A percentile compares a stretch with the other conserved stretches of the same genome.
phyloP scores from a whole-genome alignment of 345 rosid genomes.

The Anacardium occidentale region DNA sequence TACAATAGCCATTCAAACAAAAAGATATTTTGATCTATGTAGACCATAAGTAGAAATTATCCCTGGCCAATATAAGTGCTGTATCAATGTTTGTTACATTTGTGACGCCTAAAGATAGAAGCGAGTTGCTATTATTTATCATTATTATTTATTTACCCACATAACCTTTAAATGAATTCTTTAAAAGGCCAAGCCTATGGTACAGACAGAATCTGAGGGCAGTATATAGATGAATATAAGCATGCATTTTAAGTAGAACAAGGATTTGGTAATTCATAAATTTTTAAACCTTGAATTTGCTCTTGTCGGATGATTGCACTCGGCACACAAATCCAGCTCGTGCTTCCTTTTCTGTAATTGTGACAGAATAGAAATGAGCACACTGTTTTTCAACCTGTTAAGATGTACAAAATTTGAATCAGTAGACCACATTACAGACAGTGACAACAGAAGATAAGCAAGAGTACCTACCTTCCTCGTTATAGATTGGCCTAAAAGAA shows the following conservation, averaged over 20 bases:
- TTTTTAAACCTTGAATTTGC: slow-evolving; percentile 88
- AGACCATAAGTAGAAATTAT: background rate
- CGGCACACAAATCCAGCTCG: slow-evolving; percentile 80
- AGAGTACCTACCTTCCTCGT: slow-evolving; percentile 61
- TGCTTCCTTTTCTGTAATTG: slow-evolving; percentile 86
- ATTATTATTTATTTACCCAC: background rate
- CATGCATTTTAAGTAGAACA: background rate
- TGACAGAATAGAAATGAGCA: slow-evolving; percentile 94
- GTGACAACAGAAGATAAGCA: slow-evolving; percentile 21
- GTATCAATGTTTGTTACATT: background rate
- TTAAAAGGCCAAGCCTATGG: background rate
- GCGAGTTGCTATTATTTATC: background rate
- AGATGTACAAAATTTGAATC: slow-evolving; percentile 27
- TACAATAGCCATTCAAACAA: background rate
- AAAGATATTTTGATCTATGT: background rate
- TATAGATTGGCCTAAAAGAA: slow-evolving; percentile 57
- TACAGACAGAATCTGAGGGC: background rate
- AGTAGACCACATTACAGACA: slow-evolving; percentile 18
- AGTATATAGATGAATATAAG: background rate
- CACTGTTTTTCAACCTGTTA: slow-evolving; percentile 97
- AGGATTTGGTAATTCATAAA: slow-evolving; percentile 10
- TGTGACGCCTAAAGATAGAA: background rate
- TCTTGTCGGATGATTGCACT: slow-evolving; percentile 90
- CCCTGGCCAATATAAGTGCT: background rate
- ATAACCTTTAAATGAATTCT: background rate